Conservation (phyloP, 805 yeast genomes). For the Komagataella kurtzmanii region DNA sequence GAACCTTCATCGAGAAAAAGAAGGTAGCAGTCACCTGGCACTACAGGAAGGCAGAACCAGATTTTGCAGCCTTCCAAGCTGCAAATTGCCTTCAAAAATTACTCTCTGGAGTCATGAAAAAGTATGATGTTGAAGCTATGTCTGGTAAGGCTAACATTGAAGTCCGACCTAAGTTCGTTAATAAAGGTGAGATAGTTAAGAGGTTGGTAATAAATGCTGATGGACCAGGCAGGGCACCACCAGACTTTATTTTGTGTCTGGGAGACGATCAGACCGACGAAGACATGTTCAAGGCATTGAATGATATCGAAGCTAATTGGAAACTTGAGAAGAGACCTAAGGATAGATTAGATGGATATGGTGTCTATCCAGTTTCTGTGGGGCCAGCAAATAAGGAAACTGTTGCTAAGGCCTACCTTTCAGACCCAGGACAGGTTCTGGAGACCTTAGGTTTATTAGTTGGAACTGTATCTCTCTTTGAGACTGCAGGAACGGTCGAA, state of each 20-base stretch:
- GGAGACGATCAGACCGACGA: conserved; percentile 98
- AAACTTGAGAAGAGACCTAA: conserved; percentile 23
- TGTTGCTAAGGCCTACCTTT: conserved; percentile 71
- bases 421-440: conserved; percentile 73
- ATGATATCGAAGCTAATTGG: conserved; percentile 46
- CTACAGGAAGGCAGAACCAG: conserved; percentile 90
- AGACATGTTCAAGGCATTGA: conserved; percentile 83
- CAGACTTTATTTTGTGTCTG: conserved; percentile 78
- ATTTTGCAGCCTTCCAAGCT: conserved; percentile 81
- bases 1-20: conserved; percentile 74
- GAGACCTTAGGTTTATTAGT: conserved; percentile 72
- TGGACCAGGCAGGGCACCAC: conserved; percentile 45
- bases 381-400: conserved; percentile 88
- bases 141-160: conserved; percentile 94
- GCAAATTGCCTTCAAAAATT: conserved; percentile 55
- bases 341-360: conserved; percentile 38
- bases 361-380: conserved; percentile 77
- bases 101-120: conserved; percentile 39
- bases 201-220: conserved; percentile 44
- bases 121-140: conserved; percentile 88
- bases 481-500: conserved; percentile 64
- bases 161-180: conserved; percentile 90
- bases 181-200: conserved; percentile 93
- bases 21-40: conserved; percentile 98
- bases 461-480: conserved; percentile 69